Percentiles rank a stretch among this genome's conserved stretches.
These are phyloP conservation scores for Aleurites moluccanus DNA, from an alignment of 441 rosid genomes.

Conservation along the genomic window DNA sequence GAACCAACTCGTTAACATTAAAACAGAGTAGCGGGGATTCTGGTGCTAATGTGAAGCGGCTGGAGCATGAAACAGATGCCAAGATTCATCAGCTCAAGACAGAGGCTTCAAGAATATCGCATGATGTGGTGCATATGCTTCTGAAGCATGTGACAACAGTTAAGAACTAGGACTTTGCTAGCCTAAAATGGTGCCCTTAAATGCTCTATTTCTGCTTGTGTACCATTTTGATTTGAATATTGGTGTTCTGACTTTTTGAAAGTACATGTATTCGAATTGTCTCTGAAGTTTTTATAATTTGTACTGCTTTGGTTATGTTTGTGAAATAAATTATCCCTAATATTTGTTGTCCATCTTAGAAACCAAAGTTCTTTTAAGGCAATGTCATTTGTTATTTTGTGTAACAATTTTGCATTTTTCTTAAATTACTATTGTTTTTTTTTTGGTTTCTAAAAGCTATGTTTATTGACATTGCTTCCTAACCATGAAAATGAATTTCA, in stretches of 20 bases:
- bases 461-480: background rate
- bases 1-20: background rate
- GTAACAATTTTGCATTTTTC: background rate
- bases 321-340: conserved; percentile 18
- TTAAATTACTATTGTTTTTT: background rate
- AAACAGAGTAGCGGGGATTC: conserved; percentile 83
- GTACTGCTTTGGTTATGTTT: conserved; percentile 19
- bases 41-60: conserved; percentile 87
- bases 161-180: conserved; percentile 45
- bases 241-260: conserved; percentile 11
- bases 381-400: background rate
- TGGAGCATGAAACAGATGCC: conserved; percentile 73
- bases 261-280: conserved; percentile 15
- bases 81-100: conserved; percentile 63
- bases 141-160: conserved; percentile 66
- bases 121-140: conserved; percentile 73
- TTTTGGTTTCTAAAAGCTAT: background rate
- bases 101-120: conserved; percentile 59
- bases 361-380: background rate
- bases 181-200: conserved; percentile 1
- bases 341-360: background rate
- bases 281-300: conserved; percentile 13
- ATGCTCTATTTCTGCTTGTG: background rate
- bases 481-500: background rate
- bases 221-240: background rate